Conservation (phyloP, 2,329 filamentous ascomycete species). For the Fusarium sp. region DNA sequence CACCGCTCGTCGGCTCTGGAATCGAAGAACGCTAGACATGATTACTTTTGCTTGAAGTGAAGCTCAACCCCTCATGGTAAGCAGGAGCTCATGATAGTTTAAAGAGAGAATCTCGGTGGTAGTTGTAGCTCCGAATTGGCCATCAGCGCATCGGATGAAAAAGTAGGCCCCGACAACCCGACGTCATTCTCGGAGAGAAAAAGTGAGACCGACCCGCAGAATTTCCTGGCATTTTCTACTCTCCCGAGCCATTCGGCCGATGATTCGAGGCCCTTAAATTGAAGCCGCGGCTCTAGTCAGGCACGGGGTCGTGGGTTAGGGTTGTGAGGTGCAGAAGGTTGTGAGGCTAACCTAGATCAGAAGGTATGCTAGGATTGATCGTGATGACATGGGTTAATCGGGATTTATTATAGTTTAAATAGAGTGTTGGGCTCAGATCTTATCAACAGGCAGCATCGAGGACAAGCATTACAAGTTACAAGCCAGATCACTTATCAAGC, state of each 20-base stretch:
- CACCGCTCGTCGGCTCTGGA: slow-evolving; percentile 12
- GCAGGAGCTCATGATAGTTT: slow-evolving; percentile 34
- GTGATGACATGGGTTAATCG: not conserved
- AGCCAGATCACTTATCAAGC: not conserved
- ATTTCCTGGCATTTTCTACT: not conserved
- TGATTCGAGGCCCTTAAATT: not conserved
- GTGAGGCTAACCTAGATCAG: not conserved
- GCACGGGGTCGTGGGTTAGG: not conserved
- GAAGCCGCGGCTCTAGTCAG: slow-evolving; percentile 1
- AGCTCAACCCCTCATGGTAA: slow-evolving; percentile 8
- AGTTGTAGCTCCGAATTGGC: slow-evolving; percentile 26
- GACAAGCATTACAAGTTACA: no score
- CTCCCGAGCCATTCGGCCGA: slow-evolving; percentile 4
- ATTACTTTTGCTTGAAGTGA: slow-evolving; percentile 2
- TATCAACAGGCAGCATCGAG: not conserved
- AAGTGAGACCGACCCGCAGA: slow-evolving; percentile 27
- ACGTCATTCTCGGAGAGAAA: slow-evolving; percentile 37
- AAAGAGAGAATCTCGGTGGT: slow-evolving; percentile 26
- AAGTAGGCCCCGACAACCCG: slow-evolving; percentile 18
- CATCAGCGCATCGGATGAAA: slow-evolving; percentile 7
- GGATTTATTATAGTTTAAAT: not conserved
- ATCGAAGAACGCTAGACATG: slow-evolving; percentile 28
- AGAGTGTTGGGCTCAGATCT: not conserved
- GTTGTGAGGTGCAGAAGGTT: not conserved
- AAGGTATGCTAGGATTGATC: not conserved